A percentile compares a stretch with the other conserved stretches of the same genome.
Evolutionary conservation across 441 rosid genomes (phyloP).

Genomic region (Populus trichocarpa): DNA sequence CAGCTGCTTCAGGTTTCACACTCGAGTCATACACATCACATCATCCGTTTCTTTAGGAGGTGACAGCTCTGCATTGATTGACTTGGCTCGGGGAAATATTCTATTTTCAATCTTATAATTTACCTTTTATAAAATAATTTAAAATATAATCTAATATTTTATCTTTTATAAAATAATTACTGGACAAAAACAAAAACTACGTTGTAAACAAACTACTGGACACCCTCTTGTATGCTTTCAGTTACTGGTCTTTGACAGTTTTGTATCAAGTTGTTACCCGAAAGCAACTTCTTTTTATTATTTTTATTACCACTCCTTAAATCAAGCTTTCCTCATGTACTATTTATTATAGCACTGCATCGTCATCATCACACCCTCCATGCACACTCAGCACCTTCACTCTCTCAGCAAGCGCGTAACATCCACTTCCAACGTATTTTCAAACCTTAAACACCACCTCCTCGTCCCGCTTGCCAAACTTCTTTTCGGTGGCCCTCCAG

Average conservation of each 20-base stretch:
- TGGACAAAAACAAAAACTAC: too few species aligned
- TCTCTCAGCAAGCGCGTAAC: neutral
- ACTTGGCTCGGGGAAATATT: too few species aligned
- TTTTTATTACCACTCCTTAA: neutral
- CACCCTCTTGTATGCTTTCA: too few species aligned
- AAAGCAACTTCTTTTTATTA: neutral
- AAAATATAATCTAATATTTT: too few species aligned
- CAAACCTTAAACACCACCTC: neutral
- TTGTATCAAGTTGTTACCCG: neutral
- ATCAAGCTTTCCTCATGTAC: conserved; percentile 10
- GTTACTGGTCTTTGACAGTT: neutral
- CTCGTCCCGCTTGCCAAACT: neutral
- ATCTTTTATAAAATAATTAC: too few species aligned
- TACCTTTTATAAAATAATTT: too few species aligned
- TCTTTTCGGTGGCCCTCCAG: neutral
- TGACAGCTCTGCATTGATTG: too few species aligned
- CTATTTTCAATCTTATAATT: too few species aligned
- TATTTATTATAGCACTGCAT: neutral
- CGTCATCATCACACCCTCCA: neutral
- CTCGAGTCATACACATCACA: too few species aligned
- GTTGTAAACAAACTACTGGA: too few species aligned
- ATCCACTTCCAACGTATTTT: neutral
- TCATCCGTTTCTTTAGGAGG: too few species aligned
- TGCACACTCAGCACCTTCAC: neutral
- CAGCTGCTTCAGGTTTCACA: too few species aligned